Conservation (phyloP, 2,329 filamentous ascomycete genomes). For the Epichloe coenophiala region DNA sequence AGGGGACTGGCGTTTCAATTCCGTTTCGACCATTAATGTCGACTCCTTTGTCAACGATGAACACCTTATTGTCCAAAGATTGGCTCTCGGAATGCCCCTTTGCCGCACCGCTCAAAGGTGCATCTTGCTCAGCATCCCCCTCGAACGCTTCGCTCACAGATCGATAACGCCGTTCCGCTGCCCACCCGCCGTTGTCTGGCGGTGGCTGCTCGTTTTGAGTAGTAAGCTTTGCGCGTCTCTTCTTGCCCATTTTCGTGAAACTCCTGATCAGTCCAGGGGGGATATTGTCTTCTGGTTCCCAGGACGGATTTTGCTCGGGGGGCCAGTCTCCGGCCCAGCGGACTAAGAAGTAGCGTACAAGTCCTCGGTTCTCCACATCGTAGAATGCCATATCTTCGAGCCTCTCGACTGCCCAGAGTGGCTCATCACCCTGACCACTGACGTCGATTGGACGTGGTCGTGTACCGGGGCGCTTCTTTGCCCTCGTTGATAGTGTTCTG, state of each 20-base stretch:
- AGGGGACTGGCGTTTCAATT: neutral
- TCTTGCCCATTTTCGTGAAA: conserved; percentile 22
- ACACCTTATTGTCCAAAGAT: conserved; percentile 10
- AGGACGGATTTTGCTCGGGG: conserved; percentile 39
- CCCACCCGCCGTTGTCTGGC: no score
- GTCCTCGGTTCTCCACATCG: conserved; percentile 21
- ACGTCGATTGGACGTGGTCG: neutral
- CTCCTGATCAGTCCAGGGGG: conserved; percentile 24
- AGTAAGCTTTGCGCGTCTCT: conserved; percentile 10
- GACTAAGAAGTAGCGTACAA: conserved; percentile 34
- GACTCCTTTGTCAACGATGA: conserved; percentile 8
- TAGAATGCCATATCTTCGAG: conserved; percentile 28
- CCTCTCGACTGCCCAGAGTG: conserved; percentile 29
- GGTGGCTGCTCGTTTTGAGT: neutral
- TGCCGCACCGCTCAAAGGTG: neutral
- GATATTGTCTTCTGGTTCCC: conserved; percentile 43
- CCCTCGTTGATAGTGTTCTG: neutral
- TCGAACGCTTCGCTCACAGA: conserved; percentile 13
- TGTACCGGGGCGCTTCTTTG: neutral
- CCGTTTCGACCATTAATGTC: neutral
- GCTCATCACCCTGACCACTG: conserved; percentile 9
- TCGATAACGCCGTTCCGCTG: conserved; percentile 7
- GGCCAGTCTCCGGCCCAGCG: conserved; percentile 46
- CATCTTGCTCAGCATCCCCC: neutral
- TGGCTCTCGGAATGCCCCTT: neutral